These are phyloP conservation scores for Xanthoparmelia taractica DNA, from an alignment of 495 filamentous ascomycete species.

Conservation along the genomic window DNA sequence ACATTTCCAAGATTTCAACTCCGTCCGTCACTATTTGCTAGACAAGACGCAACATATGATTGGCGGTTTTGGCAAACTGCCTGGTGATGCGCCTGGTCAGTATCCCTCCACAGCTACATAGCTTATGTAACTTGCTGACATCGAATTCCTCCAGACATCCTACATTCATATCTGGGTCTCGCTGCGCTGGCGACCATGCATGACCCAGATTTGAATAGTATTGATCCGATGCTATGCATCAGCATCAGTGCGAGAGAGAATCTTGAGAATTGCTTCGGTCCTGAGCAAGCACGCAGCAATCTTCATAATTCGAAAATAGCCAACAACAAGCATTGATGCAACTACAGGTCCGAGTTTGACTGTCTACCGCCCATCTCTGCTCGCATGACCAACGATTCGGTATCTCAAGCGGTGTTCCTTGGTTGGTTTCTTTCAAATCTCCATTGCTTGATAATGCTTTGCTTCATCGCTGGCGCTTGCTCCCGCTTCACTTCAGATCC, in stretches of 20 bases:
- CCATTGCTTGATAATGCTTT: too few relatives aligned
- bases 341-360: background rate
- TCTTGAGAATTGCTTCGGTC: conserved; percentile 27
- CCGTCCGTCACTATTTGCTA: conserved; percentile 68
- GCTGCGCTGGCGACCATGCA: conserved; percentile 63
- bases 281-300: background rate
- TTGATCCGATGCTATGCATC: conserved; percentile 66
- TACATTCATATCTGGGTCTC: conserved; percentile 85
- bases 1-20: conserved; percentile 49
- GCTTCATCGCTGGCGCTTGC: too few relatives aligned
- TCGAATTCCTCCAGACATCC: conserved; percentile 51
- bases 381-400: too few relatives aligned
- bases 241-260: conserved; percentile 42
- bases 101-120: conserved; percentile 1
- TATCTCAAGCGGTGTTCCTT: too few relatives aligned
- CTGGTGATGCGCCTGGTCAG: conserved; percentile 66
- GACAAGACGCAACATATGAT: conserved; percentile 85
- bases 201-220: conserved; percentile 49
- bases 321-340: background rate
- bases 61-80: conserved; percentile 81
- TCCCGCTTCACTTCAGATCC: too few relatives aligned
- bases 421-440: too few relatives aligned
- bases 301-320: background rate
- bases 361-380: too few relatives aligned
- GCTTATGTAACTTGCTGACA: conserved; percentile 13